These are phyloP conservation scores for Canavalia gladiata DNA, from an alignment of 306 rosid species.

Conservation along the genomic window DNA sequence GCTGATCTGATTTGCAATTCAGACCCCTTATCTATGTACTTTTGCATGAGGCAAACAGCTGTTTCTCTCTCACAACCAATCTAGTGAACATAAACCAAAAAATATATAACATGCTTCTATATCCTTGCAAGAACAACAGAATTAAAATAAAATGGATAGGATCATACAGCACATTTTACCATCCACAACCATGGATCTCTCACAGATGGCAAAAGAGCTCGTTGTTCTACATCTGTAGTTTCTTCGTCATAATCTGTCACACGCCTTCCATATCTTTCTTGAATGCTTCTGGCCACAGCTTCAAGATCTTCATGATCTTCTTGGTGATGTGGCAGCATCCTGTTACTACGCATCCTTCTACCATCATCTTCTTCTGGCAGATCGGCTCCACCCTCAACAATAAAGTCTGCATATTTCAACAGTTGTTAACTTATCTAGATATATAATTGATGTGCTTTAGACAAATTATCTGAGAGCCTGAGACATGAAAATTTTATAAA, in stretches of 20 bases:
- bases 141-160: conserved; percentile 20
- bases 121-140: not conserved
- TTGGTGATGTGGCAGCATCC: conserved; percentile 70
- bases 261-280: too few relatives aligned
- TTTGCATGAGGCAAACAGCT: conserved; percentile 95
- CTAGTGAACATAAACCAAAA: conserved; percentile 54
- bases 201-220: conserved; percentile 94
- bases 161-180: conserved; percentile 97
- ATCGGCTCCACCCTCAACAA: conserved; percentile 69
- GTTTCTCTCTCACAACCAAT: conserved; percentile 93
- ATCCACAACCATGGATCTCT: conserved; percentile 99
- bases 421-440: conserved; percentile 24
- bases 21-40: conserved; percentile 87
- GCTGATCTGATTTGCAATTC: conserved; percentile 94
- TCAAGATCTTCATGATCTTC: too few relatives aligned
- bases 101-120: conserved; percentile 23
- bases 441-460: not conserved
- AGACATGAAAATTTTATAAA: conserved; percentile 18
- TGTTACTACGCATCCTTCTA: conserved; percentile 67
- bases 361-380: conserved; percentile 78
- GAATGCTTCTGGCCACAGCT: too few relatives aligned
- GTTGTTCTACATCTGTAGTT: conserved; percentile 95
- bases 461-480: not conserved
- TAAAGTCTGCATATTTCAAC: conserved; percentile 68
- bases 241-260: conserved; percentile 79